Evolutionary conservation across 1,139 yeast species (phyloP), one percentile per base, ranked within the genome.

Genomic region (Blastobotrys malaysiensis): DNA sequence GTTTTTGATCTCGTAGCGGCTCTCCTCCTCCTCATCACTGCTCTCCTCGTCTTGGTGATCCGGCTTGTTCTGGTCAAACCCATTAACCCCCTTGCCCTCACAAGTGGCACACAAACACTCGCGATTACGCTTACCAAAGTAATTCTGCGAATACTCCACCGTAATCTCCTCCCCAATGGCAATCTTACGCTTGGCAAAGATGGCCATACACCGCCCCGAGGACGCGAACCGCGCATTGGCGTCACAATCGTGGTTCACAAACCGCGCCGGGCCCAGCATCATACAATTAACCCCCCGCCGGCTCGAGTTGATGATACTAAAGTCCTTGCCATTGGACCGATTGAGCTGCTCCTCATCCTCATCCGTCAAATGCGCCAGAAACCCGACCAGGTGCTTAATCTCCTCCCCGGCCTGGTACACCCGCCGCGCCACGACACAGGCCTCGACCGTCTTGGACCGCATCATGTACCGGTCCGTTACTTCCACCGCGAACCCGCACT

Each of bases 211-310:
- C 53, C 59, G 56, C 7, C 68, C 69, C 2, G 61, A 60, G 3
- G 74, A 64, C 3, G 67, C 62, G 56, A 77, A 76, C 44, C 66
- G 64, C 2, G 76, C 71, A 60, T 76, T 77, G 4, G 78, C 71
- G 16, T 67, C 61, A 58, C 81, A 77, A 59, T 76, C 76, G 60
- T 77, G 81, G 58, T 77, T 77, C 16, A 77, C 75, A 61, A 77
- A 77, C 31, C 81, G 64, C 4, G 77, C 73, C 0, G 81, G 81
- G 0, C 81, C 81, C 45, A 77, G 66, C 77, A 77, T 73, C 22
- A 77, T 62, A 53, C 77, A 72, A 43, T 73, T 67, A 13, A 64
- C 63, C 5, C 68, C 68, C 43, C 66, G 60, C 3, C 73, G 56
- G 21, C 73, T 66, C 2, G 77, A 68, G 52, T 72, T 68, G 45